Conservation (phyloP, 169 alveolate species). For the Ichthyophthirius multifiliis region DNA sequence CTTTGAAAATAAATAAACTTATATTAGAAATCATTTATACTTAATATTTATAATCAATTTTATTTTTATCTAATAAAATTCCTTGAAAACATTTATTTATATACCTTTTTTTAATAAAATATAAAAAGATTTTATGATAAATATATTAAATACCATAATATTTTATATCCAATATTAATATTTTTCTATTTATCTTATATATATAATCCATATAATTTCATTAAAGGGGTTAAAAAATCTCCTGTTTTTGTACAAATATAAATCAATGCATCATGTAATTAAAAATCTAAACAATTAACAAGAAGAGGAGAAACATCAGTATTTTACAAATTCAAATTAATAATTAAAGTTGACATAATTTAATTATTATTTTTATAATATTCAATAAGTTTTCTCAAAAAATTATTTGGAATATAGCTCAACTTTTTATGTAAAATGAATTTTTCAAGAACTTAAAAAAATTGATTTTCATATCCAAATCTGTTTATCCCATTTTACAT, state of each 20-base stretch:
- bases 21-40: not conserved
- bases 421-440: not conserved
- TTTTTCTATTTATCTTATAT: not conserved
- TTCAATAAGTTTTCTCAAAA: not conserved
- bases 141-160: not conserved
- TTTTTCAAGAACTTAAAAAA: not conserved
- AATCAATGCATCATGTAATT: slow-evolving; percentile 15
- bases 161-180: not conserved
- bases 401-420: not conserved
- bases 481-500: not conserved
- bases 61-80: not conserved
- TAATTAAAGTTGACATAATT: not conserved
- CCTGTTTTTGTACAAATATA: slow-evolving; percentile 29
- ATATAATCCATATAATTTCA: slow-evolving; percentile 12
- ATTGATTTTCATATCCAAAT: not conserved
- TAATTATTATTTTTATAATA: not conserved
- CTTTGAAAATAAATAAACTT: not conserved
- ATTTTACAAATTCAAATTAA: not conserved
- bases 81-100: not conserved
- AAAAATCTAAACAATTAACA: slow-evolving; percentile 1
- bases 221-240: slow-evolving; percentile 34
- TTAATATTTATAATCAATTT: not conserved
- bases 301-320: not conserved
- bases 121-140: not conserved
- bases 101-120: not conserved